Conservation (phyloP, 2,329 filamentous ascomycete genomes). For the Sarocladium strictum region DNA sequence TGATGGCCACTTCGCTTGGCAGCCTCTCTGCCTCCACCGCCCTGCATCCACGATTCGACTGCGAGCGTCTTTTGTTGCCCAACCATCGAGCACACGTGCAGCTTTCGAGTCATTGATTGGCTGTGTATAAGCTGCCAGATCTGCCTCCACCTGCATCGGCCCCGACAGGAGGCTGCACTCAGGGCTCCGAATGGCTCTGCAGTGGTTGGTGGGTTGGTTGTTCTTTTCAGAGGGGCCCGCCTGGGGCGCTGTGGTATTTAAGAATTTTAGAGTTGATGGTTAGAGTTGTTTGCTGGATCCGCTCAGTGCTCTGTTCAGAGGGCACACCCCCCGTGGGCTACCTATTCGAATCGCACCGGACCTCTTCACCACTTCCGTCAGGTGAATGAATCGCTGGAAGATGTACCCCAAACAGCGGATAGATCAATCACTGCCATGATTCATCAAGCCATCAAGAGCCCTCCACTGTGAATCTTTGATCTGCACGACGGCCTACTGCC, state of each 20-base stretch:
- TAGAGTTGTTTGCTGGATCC: conserved; percentile 6
- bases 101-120: not conserved
- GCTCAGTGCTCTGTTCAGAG: not conserved
- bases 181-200: not conserved
- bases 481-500: no score
- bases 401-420: not conserved
- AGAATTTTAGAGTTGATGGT: conserved; percentile 1
- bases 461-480: no score
- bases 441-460: no score
- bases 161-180: not conserved
- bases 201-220: not conserved
- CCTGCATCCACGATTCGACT: no score
- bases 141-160: not conserved
- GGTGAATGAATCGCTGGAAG: not conserved
- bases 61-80: no score
- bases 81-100: conserved; percentile 3
- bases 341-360: not conserved
- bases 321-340: not conserved
- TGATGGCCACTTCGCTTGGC: not conserved
- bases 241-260: not conserved
- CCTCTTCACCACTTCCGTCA: not conserved
- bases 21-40: not conserved
- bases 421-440: no score
- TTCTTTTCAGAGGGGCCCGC: not conserved
- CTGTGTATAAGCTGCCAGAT: conserved; percentile 3